phyloP scores from a whole-genome alignment of 139 green algal species.

The Coccomyxa sp. region DNA sequence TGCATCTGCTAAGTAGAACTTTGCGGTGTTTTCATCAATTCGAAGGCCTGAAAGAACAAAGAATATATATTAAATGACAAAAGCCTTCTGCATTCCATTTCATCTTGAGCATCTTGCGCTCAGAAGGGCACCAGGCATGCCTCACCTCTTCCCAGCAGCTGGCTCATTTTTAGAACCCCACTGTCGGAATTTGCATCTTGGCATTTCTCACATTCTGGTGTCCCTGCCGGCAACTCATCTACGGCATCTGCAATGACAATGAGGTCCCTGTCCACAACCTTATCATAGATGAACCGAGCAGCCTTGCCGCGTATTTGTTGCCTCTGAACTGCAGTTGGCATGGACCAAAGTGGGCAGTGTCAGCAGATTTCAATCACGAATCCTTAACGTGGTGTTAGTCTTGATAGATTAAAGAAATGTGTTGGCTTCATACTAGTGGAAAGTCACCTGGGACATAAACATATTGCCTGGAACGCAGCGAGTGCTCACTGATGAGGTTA shows the following conservation, averaged over 20 bases:
- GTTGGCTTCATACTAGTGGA: neutral
- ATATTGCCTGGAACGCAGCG: conserved; percentile 24
- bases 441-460: conserved; percentile 37
- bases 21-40: conserved; percentile 33
- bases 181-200: neutral
- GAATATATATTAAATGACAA: neutral
- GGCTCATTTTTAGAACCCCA: neutral
- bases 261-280: conserved; percentile 1
- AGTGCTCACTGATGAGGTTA: conserved; percentile 41
- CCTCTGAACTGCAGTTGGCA: neutral
- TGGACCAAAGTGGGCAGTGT: neutral
- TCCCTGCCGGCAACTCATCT: neutral
- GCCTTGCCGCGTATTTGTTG: neutral
- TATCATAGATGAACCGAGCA: neutral
- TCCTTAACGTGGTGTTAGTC: neutral
- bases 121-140: no score
- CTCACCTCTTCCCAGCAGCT: neutral
- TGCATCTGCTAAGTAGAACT: conserved; percentile 42
- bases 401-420: neutral
- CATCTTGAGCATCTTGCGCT: no score
- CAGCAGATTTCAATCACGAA: no score
- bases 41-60: conserved; percentile 12
- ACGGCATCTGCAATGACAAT: neutral
- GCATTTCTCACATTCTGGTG: neutral
- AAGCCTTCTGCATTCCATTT: neutral